Percentiles rank a stretch among this genome's conserved stretches.
These are phyloP conservation scores for Ogataea pini DNA, from an alignment of 805 yeast genomes.

Conservation along the genomic window DNA sequence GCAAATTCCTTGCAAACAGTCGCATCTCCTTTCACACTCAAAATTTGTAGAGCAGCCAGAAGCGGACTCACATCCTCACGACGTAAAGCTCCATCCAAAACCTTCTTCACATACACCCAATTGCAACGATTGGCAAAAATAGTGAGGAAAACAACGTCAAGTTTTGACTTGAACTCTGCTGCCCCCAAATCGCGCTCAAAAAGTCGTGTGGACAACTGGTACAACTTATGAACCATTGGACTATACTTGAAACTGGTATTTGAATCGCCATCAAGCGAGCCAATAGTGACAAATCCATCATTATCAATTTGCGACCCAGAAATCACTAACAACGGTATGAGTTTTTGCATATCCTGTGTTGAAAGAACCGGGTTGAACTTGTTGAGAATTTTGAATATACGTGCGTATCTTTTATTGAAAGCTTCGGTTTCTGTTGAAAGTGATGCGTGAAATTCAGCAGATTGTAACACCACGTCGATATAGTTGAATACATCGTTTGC, in stretches of 20 bases:
- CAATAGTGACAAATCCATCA: conserved; percentile 22
- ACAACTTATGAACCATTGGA: conserved; percentile 16
- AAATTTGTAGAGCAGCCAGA: conserved; percentile 10
- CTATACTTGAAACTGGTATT: conserved; percentile 15
- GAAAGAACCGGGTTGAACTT: conserved; percentile 25
- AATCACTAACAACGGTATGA: conserved; percentile 30
- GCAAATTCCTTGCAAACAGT: conserved; percentile 15
- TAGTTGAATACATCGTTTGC: conserved; percentile 23
- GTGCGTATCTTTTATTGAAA: conserved; percentile 25
- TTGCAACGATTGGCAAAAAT: conserved; percentile 21
- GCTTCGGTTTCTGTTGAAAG: conserved; percentile 11
- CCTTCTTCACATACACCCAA: conserved; percentile 18
- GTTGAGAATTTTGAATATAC: conserved; percentile 19
- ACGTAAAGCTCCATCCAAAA: conserved; percentile 18
- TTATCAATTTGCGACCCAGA: conserved; percentile 32
- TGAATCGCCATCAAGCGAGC: background rate
- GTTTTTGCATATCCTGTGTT: conserved; percentile 19
- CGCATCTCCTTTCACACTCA: conserved; percentile 12
- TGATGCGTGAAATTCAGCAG: conserved; percentile 29
- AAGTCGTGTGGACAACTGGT: conserved; percentile 15
- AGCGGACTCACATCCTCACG: conserved; percentile 18
- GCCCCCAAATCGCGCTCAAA: conserved; percentile 11
- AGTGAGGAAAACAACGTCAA: conserved; percentile 20
- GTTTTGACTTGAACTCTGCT: conserved; percentile 10
- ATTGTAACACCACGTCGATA: conserved; percentile 28